A percentile compares a stretch with the other conserved stretches of the same genome.
phyloP scores from a whole-genome alignment of 345 rosid genomes.

The Kandelia obovata region DNA sequence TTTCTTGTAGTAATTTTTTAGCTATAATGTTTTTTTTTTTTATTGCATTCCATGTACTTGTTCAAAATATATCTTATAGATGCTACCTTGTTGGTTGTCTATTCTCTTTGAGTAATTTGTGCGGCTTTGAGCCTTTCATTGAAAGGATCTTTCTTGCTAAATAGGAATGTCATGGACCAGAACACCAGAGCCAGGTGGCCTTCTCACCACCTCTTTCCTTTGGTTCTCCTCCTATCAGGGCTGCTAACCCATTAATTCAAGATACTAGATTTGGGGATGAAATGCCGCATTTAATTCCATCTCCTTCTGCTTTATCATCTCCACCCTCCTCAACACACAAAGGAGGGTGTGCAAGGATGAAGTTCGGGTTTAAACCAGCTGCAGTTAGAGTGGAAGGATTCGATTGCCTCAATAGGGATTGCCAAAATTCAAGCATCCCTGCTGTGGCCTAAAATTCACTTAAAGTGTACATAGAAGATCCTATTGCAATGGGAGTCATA shows the following conservation, averaged over 20 bases:
- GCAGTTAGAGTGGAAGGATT: constrained; percentile 99
- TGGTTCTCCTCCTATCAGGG: constrained; percentile 93
- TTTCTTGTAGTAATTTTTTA: background rate
- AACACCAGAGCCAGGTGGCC: constrained; percentile 40
- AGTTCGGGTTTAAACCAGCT: constrained; percentile 75
- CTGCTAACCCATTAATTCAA: constrained; percentile 67
- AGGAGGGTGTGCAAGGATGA: constrained; percentile 68
- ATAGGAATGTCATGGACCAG: constrained; percentile 64
- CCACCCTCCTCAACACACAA: constrained; percentile 61
- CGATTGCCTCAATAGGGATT: constrained; percentile 95
- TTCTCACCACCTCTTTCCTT: constrained; percentile 67
- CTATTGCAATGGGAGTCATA: constrained; percentile 26
- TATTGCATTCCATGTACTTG: no score
- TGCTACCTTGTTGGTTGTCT: no score
- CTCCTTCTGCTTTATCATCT: constrained; percentile 52
- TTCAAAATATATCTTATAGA: no score
- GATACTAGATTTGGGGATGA: constrained; percentile 85
- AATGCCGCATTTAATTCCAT: constrained; percentile 41
- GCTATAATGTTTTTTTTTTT: background rate
- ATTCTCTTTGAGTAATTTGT: background rate
- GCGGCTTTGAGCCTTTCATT: background rate
- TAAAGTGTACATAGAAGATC: constrained; percentile 67
- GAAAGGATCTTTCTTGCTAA: background rate
- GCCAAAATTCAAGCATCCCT: constrained; percentile 91
- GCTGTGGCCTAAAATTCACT: constrained; percentile 76